Conservation (phyloP, 2,329 filamentous ascomycete genomes). For the Scolecobasidium constrictum region DNA sequence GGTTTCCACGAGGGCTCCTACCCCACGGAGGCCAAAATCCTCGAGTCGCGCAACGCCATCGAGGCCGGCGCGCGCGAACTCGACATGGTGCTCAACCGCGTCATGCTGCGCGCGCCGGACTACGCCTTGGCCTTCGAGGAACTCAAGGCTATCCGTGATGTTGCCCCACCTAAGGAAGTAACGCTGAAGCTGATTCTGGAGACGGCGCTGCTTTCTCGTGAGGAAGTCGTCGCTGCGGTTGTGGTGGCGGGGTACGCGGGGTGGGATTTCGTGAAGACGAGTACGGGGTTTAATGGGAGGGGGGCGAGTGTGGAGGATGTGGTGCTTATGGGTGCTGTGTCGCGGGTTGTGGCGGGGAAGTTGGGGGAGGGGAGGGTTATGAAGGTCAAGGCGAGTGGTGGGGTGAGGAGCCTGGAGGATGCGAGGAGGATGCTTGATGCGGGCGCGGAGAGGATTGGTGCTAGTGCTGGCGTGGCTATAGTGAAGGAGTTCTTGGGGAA, state of each 20-base stretch:
- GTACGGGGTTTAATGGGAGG: conserved; percentile 46
- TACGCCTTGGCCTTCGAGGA: conserved; percentile 43
- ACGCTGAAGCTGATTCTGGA: conserved; percentile 48
- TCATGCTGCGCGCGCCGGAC: conserved; percentile 27
- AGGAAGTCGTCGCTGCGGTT: conserved; percentile 43
- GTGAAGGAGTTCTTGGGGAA: conserved; percentile 30
- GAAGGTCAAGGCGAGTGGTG: conserved; percentile 49
- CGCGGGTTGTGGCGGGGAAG: conserved; percentile 28
- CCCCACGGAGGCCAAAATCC: conserved; percentile 38
- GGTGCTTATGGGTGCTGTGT: conserved; percentile 40
- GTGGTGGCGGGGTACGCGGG: conserved; percentile 41
- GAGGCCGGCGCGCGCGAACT: conserved; percentile 42
- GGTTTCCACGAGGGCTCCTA: conserved; percentile 51
- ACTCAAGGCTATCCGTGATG: conserved; percentile 39
- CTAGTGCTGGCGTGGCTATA: conserved; percentile 45
- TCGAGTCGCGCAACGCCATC: conserved; percentile 29
- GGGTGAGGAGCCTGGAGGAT: conserved; percentile 39
- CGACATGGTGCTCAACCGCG: conserved; percentile 49
- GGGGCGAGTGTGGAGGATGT: conserved; percentile 44
- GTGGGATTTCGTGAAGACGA: conserved; percentile 50
- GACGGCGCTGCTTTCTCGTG: conserved; percentile 38
- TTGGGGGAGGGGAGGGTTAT: conserved; percentile 21
- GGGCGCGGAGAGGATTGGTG: conserved; percentile 45
- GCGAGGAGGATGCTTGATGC: conserved; percentile 44
- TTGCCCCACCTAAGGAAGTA: conserved; percentile 30